These are phyloP conservation scores for Epichloe festucae DNA, from an alignment of 2,329 filamentous ascomycete species.

Conservation along the genomic window DNA sequence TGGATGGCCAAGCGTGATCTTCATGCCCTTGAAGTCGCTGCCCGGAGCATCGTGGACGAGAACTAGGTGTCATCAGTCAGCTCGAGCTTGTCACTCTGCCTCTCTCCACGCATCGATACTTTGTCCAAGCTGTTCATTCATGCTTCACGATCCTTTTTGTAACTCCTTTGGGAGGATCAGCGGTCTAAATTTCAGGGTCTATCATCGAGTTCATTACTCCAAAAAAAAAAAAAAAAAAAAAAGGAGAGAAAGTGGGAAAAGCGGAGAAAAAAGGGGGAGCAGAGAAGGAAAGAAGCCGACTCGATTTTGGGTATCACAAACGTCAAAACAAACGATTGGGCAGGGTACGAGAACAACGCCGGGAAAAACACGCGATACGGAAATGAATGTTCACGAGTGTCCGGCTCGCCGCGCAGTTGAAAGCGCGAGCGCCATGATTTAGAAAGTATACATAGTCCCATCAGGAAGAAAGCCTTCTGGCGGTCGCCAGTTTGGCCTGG, in stretches of 20 bases:
- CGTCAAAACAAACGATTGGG: not conserved
- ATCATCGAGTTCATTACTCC: not conserved
- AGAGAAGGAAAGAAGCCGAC: not conserved
- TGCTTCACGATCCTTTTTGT: not conserved
- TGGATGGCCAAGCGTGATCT: constrained; percentile 26
- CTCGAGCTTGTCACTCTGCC: not conserved
- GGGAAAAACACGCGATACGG: not conserved
- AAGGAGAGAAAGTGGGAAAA: not conserved
- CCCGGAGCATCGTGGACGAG: constrained; percentile 14
- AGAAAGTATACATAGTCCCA: not conserved
- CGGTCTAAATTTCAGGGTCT: not conserved
- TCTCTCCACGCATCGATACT: not conserved
- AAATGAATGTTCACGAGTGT: too few species aligned
- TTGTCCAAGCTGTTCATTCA: not conserved
- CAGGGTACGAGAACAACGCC: not conserved
- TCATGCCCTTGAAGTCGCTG: constrained; percentile 14
- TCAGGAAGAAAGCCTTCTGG: not conserved
- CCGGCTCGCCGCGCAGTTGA: too few species aligned
- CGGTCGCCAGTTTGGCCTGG: not conserved
- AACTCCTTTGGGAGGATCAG: not conserved
- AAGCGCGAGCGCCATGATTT: not conserved
- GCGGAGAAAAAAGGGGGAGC: not conserved
- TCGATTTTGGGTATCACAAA: not conserved
- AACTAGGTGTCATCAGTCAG: not conserved
- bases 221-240: not conserved